These are phyloP conservation scores for Endothia cerciana DNA, from an alignment of 2,329 filamentous ascomycete species.

Conservation along the genomic window DNA sequence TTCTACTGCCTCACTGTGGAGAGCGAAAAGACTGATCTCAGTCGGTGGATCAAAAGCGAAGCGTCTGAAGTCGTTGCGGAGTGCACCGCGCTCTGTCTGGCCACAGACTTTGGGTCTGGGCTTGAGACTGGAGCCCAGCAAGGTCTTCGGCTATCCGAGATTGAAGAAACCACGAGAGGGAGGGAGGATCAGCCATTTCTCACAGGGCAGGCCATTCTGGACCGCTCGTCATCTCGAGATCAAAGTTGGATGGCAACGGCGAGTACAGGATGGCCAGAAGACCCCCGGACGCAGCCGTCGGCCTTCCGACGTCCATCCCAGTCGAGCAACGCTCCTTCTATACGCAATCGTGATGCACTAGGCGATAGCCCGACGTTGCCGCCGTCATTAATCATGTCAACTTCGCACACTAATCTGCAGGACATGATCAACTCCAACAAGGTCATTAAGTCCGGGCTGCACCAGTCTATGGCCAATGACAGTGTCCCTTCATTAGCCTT, in stretches of 20 bases:
- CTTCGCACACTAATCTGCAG: constrained; percentile 60
- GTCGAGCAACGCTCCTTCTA: constrained; percentile 54
- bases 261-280: constrained; percentile 17
- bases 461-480: constrained; percentile 60
- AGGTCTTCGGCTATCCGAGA: constrained; percentile 23
- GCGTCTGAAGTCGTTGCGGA: constrained; percentile 79
- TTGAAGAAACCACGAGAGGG: constrained; percentile 30
- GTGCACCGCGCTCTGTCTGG: constrained; percentile 70
- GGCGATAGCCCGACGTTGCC: constrained; percentile 68
- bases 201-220: constrained; percentile 38
- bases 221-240: constrained; percentile 31
- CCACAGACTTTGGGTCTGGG: constrained; percentile 33
- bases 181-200: constrained; percentile 44
- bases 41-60: constrained; percentile 79
- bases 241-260: constrained; percentile 50
- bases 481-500: constrained; percentile 59
- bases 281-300: constrained; percentile 46
- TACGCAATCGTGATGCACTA: constrained; percentile 46
- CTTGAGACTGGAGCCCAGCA: constrained; percentile 25
- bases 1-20: constrained; percentile 81
- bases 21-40: constrained; percentile 75
- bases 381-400: constrained; percentile 51
- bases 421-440: constrained; percentile 66
- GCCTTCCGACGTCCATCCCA: constrained; percentile 52
- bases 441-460: constrained; percentile 57